A percentile compares a stretch with the other conserved stretches of the same genome.
Conservation (phyloP, 83 land plant species). For the Picea engelmannii region DNA sequence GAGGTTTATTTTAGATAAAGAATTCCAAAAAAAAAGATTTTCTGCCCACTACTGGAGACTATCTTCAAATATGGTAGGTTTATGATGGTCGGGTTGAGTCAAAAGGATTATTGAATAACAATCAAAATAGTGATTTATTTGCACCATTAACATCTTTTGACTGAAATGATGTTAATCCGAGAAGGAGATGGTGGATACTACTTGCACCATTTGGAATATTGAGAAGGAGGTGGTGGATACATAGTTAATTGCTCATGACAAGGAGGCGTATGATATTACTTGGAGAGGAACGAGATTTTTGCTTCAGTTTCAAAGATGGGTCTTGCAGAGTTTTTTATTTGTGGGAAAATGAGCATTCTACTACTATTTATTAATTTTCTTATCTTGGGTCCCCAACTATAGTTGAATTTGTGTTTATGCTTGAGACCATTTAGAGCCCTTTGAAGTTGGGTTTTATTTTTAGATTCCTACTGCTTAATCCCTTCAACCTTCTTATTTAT, state of each 20-base stretch:
- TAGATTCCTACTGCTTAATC: too few species aligned
- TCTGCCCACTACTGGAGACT: constrained; percentile 78
- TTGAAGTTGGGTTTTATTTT: too few species aligned
- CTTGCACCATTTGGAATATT: constrained; percentile 84
- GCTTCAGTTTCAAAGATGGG: constrained; percentile 89
- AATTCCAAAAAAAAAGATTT: constrained; percentile 33
- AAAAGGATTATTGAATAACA: constrained; percentile 60
- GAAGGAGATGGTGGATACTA: constrained; percentile 81
- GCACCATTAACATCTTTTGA: constrained; percentile 91
- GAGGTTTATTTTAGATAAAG: constrained; percentile 38
- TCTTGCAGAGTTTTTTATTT: constrained; percentile 79
- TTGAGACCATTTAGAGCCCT: too few species aligned
- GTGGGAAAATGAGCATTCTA: constrained; percentile 85
- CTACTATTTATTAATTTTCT: constrained; percentile 49
- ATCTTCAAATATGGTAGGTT: constrained; percentile 68
- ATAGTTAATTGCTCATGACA: constrained; percentile 89
- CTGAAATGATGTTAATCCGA: constrained; percentile 74
- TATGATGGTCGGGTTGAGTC: constrained; percentile 30
- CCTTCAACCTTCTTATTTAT: too few species aligned
- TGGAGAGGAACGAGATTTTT: constrained; percentile 88
- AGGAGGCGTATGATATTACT: constrained; percentile 88
- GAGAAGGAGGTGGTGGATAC: constrained; percentile 83
- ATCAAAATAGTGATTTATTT: constrained; percentile 68
- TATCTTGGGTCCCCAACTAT: too few species aligned
- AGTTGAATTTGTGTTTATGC: too few species aligned